Base-by-base conservation (phyloP, 2,329 filamentous ascomycete genomes). In the Chalaropsis ovoidea region DNA sequence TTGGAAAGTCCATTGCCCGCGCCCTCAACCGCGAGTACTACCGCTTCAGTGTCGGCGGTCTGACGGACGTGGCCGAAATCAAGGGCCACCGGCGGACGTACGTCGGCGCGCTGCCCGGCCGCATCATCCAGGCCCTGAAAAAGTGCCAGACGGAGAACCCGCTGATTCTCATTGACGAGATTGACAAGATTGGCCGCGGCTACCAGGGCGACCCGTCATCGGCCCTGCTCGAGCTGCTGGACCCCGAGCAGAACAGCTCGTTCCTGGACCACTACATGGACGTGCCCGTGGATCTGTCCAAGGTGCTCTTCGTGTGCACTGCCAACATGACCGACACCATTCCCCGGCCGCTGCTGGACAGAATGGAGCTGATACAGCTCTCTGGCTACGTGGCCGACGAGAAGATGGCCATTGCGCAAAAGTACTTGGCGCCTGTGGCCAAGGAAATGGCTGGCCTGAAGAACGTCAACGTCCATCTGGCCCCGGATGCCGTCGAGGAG, bases 191-290 rank as follows among this genome's bases (percentile, higher is more conserved):
- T 73, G 94, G 94, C 41, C 86, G 91, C 66, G 94, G 94, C 4
- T 94, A 96, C 73, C 94, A 97, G 76, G 94, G 94, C 31, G 94
- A 99, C 72, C 95, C 95, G 15, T 90, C 94, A 0, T 96, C 93
- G 22, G 94, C 94, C 39, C 81, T 99, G 64, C 83, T 99, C 2
- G 94, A 99, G 74, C 77, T 99, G 62, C 85, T 99, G 19, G 94
- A 99, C 70, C 94, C 94, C 0, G 94, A 99, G 76, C 94, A 99
- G 74, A 99, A 99, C 78, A 91, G 81, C 73, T 96, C 92, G 27
- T 99, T 99, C 82, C 76, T 99, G 69, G 94, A 99, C 71, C 94
- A 99, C 75, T 99, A 99, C 77, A 90, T 99, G 83, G 94, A 99
- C 74, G 91, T 99, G 0, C 94, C 94, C 0, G 93, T 99, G 5